These are phyloP conservation scores for Pestalotiopsis sp. DNA, from an alignment of 2,329 filamentous ascomycete genomes.

Conservation along the genomic window DNA sequence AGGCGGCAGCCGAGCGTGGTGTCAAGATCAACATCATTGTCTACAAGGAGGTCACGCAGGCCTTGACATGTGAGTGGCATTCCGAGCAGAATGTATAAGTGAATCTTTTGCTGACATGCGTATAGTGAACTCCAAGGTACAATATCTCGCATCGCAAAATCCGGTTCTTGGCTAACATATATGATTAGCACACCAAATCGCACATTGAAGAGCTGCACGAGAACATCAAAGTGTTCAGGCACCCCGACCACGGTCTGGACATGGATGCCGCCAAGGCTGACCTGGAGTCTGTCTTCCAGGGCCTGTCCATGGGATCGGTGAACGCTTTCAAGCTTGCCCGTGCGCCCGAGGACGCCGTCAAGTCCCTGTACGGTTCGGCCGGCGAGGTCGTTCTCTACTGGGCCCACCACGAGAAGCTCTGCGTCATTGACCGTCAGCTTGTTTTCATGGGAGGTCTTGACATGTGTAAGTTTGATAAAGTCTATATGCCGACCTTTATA, in stretches of 20 bases:
- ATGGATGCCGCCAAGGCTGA: conserved; percentile 66
- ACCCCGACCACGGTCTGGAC: conserved; percentile 84
- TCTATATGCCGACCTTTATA: neutral
- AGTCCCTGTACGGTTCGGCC: conserved; percentile 77
- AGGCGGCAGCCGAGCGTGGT: conserved; percentile 78
- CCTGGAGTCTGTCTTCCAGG: conserved; percentile 61
- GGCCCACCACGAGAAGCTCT: conserved; percentile 94
- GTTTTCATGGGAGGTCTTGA: conserved; percentile 93
- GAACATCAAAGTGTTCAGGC: conserved; percentile 86
- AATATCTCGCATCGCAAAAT: conserved; percentile 22
- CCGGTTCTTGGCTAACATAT: neutral
- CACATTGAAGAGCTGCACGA: conserved; percentile 73
- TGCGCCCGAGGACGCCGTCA: conserved; percentile 71
- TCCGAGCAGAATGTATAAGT: conserved; percentile 32
- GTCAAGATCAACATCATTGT: conserved; percentile 85
- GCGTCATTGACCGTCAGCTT: conserved; percentile 73
- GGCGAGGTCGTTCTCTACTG: conserved; percentile 85
- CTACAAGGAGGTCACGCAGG: conserved; percentile 87
- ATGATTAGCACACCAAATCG: conserved; percentile 71
- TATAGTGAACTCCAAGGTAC: conserved; percentile 41
- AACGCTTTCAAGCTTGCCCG: conserved; percentile 56
- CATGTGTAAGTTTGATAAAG: conserved; percentile 55
- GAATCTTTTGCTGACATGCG: conserved; percentile 13
- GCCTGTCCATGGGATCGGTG: conserved; percentile 30
- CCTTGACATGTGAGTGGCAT: conserved; percentile 69